Evolutionary conservation across 2,329 filamentous ascomycete genomes (phyloP).

Genomic region (Calonectria henricotiae): DNA sequence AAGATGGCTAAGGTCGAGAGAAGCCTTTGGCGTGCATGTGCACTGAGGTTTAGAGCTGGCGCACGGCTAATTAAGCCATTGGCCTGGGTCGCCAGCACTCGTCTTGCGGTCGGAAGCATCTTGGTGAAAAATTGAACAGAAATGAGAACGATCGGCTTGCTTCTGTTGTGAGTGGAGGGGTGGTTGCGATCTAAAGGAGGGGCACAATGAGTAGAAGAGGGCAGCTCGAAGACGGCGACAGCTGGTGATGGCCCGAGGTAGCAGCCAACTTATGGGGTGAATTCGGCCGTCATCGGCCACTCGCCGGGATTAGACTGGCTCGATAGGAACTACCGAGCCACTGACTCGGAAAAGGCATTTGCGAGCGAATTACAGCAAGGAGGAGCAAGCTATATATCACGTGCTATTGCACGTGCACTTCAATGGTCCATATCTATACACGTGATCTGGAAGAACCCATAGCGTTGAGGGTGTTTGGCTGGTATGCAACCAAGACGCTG

Average conservation of each 20-base stretch:
- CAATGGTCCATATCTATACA: slow-evolving; percentile 1
- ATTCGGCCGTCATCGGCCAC: slow-evolving; percentile 52
- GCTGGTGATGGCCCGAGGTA: slow-evolving; percentile 62
- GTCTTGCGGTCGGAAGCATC: slow-evolving; percentile 56
- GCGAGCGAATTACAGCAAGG: slow-evolving; percentile 23
- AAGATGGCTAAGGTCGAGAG: slow-evolving; percentile 92
- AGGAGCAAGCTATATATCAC: slow-evolving; percentile 3
- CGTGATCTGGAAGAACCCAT: slow-evolving; percentile 13
- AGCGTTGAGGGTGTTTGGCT: not conserved
- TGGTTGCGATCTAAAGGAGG: slow-evolving; percentile 31
- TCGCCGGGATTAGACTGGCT: slow-evolving; percentile 49
- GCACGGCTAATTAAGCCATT: slow-evolving; percentile 52
- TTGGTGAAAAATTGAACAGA: slow-evolving; percentile 37
- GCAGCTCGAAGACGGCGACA: slow-evolving; percentile 50
- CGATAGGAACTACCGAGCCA: slow-evolving; percentile 47
- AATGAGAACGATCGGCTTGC: slow-evolving; percentile 40
- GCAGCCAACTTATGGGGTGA: slow-evolving; percentile 42
- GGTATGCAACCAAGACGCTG: slow-evolving; percentile 30
- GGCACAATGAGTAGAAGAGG: slow-evolving; percentile 25
- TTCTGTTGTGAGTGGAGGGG: slow-evolving; percentile 36
- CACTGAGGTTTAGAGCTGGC: slow-evolving; percentile 49
- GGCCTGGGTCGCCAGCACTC: slow-evolving; percentile 51
- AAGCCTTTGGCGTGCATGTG: slow-evolving; percentile 65
- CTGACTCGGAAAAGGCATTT: slow-evolving; percentile 38
- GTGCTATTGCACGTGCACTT: slow-evolving; percentile 29